Evolutionary conservation across 176 grass and related monocot genomes (phyloP), one percentile per base, ranked within the genome.

Genomic region (Aegilops bicornis): DNA sequence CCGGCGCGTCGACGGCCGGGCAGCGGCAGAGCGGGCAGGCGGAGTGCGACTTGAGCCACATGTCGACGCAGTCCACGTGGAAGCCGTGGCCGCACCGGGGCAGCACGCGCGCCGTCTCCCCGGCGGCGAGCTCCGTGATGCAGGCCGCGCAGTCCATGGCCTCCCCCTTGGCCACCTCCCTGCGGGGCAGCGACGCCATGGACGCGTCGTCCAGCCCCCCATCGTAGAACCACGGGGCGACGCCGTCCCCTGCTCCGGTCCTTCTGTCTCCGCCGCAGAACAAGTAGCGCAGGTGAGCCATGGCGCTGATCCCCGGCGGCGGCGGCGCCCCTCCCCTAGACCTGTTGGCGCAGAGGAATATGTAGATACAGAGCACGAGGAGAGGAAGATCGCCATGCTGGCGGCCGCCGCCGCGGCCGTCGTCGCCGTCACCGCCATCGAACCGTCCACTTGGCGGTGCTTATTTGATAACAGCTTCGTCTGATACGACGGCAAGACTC

Each of bases 11-110:
- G 63, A 94, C 83, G 82, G 87, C 94, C 2, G 94, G 92, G 80
- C 89, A 84, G 12, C 94, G 94, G 94, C 94, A 97, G 73, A 97
- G 88, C 22, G 94, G 94, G 87, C 94, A 97, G 4, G 92, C 94
- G 79, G 88, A 94, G 89, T 97, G 94, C 1, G 87, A 94, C 17
- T 70, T 82, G 45, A 97, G 84, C 94, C 94, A 97, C 94, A 94
- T 92, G 83, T 97, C 94, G 71, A 97, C 82, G 90, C 94, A 97
- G 22, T 69, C 92, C 27, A 97, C 79, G 81, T 97, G 94, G 85
- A 97, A 97, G 2, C 36, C 92, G 82, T 97, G 94, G 29, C 92
- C 87, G 80, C 94, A 97, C 2, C 88, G 88, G 6, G 94, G 94
- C 67, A 97, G 88, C 84, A 97, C 78, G 78, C 92, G 88, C 66